Base-by-base conservation (phyloP, 2,329 filamentous ascomycete genomes). In the Venturia oleaginea region DNA sequence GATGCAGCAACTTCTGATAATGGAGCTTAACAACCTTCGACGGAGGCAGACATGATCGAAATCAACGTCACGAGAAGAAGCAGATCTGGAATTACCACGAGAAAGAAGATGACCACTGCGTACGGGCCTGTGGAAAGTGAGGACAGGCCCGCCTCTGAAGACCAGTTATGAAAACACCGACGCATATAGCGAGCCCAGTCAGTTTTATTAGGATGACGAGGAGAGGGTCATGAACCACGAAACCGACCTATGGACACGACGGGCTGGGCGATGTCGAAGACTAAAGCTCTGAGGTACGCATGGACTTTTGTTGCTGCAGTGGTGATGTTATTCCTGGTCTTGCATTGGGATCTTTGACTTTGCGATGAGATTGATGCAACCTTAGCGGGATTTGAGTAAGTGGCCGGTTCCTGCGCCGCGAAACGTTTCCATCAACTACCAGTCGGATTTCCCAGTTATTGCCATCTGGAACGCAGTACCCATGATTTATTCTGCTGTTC, bases 371-470 rank as follows among this genome's bases (percentile, higher is more conserved):
- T 30, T 62, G 22, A 32, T 64, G 42, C 55, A 61, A 27, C 63
- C 63, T 15, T 64, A 60, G 17, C 54, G 13, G 13, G 30, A 4
- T 7, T 13, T 64, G 17, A 37, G 40, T 15, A 46, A 17, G 24
- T 38, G 19, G n/a, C 63, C 34, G 8, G 42, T 43, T 32, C 51
- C 63, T 19, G 55, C 55, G n/a, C n/a, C n/a, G 63, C 34, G 46
- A 46, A 60, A 37, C 27, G 43, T 64, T 19, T 37, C 19, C 27
- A 24, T 61, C 54, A 64, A 64, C 30, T 62, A 64, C 55, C 37
- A 62, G n/a, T 43, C 63, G 7, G 8, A 46, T 1, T 22, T 46
- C 11, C 27, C 63, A 15, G 11, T 51, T 27, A 55, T 64, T 10
- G 63, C 63, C 8, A 32, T 64, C 3, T 42, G 34, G 54, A 32